Conservation (phyloP, 257 asterid genomes). For the Solanum piurae region DNA sequence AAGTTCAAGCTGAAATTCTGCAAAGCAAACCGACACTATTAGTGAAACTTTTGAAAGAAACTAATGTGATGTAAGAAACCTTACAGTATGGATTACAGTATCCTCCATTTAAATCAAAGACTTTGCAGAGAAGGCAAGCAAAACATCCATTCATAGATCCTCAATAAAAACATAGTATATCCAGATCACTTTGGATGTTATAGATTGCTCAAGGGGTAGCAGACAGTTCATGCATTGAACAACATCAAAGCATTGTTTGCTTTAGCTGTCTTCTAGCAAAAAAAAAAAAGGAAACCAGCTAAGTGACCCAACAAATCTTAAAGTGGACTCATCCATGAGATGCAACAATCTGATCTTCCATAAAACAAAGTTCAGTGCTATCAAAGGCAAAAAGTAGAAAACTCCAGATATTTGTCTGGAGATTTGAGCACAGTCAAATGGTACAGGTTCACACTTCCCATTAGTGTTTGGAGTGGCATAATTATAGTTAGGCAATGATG, state of each 20-base stretch:
- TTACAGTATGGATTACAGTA: background rate
- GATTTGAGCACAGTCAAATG: background rate
- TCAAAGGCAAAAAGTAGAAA: background rate
- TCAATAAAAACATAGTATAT: background rate
- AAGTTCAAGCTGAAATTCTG: slow-evolving; percentile 97
- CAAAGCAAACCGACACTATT: slow-evolving; percentile 13
- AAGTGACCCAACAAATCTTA: background rate
- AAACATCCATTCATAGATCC: background rate
- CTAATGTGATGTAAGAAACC: background rate
- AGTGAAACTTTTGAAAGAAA: background rate
- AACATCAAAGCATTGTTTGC: background rate
- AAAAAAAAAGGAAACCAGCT: background rate
- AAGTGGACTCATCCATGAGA: background rate
- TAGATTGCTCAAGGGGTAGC: background rate
- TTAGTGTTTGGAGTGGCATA: background rate
- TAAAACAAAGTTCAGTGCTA: background rate
- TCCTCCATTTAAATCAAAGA: background rate
- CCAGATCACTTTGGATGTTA: background rate
- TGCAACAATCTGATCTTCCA: background rate
- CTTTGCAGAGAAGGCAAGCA: background rate
- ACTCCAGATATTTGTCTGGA: background rate
- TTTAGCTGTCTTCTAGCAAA: background rate
- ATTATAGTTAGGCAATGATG: background rate
- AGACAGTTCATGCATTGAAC: background rate
- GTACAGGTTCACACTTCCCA: background rate